phyloP scores from a whole-genome alignment of 106 monocot species.

The Acorus calamus region DNA sequence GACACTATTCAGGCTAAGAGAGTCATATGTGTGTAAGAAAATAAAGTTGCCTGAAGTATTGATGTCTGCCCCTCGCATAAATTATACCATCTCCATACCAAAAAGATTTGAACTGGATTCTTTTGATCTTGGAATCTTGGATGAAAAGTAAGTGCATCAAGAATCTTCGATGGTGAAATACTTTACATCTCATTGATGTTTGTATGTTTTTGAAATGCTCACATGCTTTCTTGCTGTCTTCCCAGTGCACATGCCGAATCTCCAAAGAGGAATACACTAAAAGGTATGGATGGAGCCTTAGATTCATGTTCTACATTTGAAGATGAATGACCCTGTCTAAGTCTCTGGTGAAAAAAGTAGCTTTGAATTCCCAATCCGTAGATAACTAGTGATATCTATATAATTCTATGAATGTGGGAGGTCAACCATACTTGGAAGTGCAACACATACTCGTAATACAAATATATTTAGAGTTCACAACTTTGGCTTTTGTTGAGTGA shows the following conservation, averaged over 20 bases:
- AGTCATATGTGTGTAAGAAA: slow-evolving; percentile 9
- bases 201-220: neutral
- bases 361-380: too few relatives aligned
- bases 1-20: slow-evolving; percentile 24
- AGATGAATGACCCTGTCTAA: too few relatives aligned
- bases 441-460: neutral
- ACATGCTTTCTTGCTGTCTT: neutral
- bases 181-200: neutral
- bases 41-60: slow-evolving; percentile 11
- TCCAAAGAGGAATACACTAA: too few relatives aligned
- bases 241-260: too few relatives aligned
- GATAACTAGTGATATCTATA: too few relatives aligned
- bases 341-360: too few relatives aligned
- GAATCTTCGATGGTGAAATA: neutral
- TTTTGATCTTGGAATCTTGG: slow-evolving; percentile 47
- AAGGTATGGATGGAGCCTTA: too few relatives aligned
- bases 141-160: slow-evolving; percentile 39
- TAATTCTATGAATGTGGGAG: too few relatives aligned
- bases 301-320: too few relatives aligned
- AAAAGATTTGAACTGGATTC: slow-evolving; percentile 59
- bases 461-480: slow-evolving; percentile 23
- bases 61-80: slow-evolving; percentile 14
- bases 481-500: too few relatives aligned
- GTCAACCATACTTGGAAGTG: too few relatives aligned
- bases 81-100: slow-evolving; percentile 35